Conservation (phyloP, 2,329 filamentous ascomycete genomes). For the Penicillium sclerotiorum region DNA sequence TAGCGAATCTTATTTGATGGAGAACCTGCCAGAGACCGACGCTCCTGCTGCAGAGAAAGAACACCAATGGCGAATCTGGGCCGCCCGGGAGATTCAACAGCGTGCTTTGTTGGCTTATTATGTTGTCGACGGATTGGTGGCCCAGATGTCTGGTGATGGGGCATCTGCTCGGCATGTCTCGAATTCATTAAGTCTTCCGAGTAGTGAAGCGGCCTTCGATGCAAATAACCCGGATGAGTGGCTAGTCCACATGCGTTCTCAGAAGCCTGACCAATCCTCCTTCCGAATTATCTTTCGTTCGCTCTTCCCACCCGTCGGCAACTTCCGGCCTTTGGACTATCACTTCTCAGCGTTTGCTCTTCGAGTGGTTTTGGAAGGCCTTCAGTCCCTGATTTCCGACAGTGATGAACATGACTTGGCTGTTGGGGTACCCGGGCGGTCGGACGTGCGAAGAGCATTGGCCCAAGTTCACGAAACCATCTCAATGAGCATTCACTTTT, state of each 20-base stretch:
- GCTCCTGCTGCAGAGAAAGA: slow-evolving; percentile 41
- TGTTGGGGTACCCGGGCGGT: slow-evolving; percentile 44
- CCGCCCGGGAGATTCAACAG: slow-evolving; percentile 48
- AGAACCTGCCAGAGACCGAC: slow-evolving; percentile 37
- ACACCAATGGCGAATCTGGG: slow-evolving; percentile 47
- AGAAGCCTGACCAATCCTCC: slow-evolving; percentile 35
- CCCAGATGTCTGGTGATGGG: slow-evolving; percentile 47
- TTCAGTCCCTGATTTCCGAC: slow-evolving; percentile 49
- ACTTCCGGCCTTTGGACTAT: slow-evolving; percentile 32
- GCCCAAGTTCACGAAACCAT: slow-evolving; percentile 45
- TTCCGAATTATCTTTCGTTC: slow-evolving; percentile 46
- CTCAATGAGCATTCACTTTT: slow-evolving; percentile 38
- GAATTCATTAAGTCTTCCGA: slow-evolving; percentile 45
- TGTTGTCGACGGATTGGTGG: slow-evolving; percentile 49
- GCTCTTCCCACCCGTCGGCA: slow-evolving; percentile 40
- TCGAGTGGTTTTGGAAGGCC: slow-evolving; percentile 47
- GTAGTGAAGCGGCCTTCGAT: slow-evolving; percentile 45
- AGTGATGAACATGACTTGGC: slow-evolving; percentile 40
- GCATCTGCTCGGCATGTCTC: slow-evolving; percentile 48
- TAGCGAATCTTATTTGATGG: slow-evolving; percentile 34
- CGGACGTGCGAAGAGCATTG: slow-evolving; percentile 44
- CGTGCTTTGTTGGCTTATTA: slow-evolving; percentile 50
- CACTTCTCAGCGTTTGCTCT: slow-evolving; percentile 45
- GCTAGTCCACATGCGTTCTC: slow-evolving; percentile 39
- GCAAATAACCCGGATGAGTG: slow-evolving; percentile 46